These are phyloP conservation scores for Phytophthora capsici DNA, from an alignment of 352 stramenopile genomes.

Conservation along the genomic window DNA sequence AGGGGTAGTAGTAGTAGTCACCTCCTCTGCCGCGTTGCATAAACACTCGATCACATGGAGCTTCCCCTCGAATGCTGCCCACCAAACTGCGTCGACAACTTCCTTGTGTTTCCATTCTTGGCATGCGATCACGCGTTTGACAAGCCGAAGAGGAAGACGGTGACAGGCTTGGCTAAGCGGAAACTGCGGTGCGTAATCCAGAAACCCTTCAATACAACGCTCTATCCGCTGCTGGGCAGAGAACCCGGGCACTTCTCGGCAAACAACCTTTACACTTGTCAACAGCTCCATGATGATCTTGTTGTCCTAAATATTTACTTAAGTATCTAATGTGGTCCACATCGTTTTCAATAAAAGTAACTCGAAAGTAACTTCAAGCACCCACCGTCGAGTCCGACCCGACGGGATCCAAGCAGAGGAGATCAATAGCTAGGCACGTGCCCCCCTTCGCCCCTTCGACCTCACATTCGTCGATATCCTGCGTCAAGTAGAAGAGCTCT, in stretches of 20 bases:
- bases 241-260: background rate
- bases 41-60: background rate
- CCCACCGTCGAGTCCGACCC: slow-evolving; percentile 1
- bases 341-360: background rate
- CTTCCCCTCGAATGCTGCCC: background rate
- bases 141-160: background rate
- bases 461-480: slow-evolving; percentile 29
- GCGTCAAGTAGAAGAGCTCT: background rate
- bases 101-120: background rate
- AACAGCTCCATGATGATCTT: background rate
- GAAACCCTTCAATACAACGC: background rate
- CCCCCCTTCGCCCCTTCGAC: background rate
- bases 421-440: slow-evolving; percentile 4
- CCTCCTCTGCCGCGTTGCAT: background rate
- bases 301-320: too few relatives aligned
- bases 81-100: background rate
- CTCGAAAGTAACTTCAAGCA: slow-evolving; percentile 2
- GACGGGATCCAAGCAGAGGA: slow-evolving; percentile 4
- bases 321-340: background rate
- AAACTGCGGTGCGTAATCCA: background rate
- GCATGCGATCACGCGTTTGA: background rate
- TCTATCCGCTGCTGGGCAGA: background rate
- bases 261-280: background rate
- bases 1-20: too few relatives aligned
- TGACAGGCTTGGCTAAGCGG: background rate